Evolutionary conservation across 2,329 filamentous ascomycete species (phyloP).

Genomic region (Scortechinia acanthostroma): DNA sequence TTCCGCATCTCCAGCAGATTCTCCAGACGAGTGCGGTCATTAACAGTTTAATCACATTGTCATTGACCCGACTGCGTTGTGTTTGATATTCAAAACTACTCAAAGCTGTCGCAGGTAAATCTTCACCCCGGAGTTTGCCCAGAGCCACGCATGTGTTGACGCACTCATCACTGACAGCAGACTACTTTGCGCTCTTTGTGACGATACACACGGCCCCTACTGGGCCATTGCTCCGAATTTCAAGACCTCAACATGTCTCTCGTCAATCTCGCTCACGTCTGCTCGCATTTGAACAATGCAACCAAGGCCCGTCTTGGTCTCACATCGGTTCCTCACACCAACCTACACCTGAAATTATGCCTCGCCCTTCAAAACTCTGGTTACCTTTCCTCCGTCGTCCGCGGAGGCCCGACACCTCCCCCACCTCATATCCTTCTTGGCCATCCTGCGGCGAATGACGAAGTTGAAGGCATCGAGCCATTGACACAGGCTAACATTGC

Average conservation of each 20-base stretch:
- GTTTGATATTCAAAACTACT: no score
- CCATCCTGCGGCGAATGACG: constrained; percentile 20
- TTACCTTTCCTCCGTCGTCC: constrained; percentile 61
- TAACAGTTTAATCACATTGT: no score
- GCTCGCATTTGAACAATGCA: constrained; percentile 70
- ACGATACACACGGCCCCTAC: no score
- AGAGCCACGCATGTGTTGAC: no score
- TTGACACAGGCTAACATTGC: constrained; percentile 53
- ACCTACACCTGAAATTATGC: constrained; percentile 55
- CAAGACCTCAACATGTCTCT: constrained; percentile 65
- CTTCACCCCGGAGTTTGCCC: no score
- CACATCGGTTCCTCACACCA: constrained; percentile 62
- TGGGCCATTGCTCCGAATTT: no score
- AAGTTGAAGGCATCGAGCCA: constrained; percentile 21
- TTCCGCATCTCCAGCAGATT: no score
- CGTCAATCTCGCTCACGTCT: constrained; percentile 63
- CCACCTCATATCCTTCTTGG: constrained; percentile 35
- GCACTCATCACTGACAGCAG: no score
- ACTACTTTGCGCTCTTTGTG: no score
- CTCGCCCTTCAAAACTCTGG: constrained; percentile 63
- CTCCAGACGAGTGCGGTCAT: no score
- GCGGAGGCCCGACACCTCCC: constrained; percentile 51
- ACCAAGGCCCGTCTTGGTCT: constrained; percentile 62
- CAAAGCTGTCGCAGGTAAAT: no score
- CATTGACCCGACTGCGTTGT: no score